phyloP scores from a whole-genome alignment of 2,329 filamentous ascomycete species.

The Leptographium lundbergii region DNA sequence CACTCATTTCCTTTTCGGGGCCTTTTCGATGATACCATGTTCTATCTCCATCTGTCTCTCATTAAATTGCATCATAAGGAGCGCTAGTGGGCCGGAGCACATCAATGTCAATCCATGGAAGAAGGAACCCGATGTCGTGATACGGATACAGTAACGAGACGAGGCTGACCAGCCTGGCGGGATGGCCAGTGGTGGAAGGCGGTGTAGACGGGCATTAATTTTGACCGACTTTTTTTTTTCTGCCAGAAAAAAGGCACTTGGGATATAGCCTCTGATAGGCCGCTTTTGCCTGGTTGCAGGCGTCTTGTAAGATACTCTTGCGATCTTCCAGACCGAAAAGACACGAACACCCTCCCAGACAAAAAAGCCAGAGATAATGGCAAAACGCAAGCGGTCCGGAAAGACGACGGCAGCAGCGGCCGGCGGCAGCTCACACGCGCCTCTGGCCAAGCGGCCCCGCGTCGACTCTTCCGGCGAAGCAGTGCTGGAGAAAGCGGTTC shows the following conservation, averaged over 20 bases:
- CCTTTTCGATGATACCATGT: neutral
- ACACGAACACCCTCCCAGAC: neutral
- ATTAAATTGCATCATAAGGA: neutral
- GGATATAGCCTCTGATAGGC: neutral
- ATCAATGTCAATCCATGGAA: neutral
- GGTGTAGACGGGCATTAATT: neutral
- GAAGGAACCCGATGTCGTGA: neutral
- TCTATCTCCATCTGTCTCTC: neutral
- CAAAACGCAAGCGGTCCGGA: slow-evolving; percentile 10
- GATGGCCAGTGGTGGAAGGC: neutral
- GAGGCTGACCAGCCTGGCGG: neutral
- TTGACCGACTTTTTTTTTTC: slow-evolving; percentile 4
- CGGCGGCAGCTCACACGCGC: neutral
- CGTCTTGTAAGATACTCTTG: neutral
- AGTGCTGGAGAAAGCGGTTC: neutral
- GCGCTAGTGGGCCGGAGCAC: neutral
- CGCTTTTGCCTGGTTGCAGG: no score
- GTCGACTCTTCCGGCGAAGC: neutral
- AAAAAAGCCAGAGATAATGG: slow-evolving; percentile 1
- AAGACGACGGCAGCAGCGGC: neutral
- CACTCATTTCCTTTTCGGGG: neutral
- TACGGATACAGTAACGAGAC: neutral
- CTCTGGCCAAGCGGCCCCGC: slow-evolving; percentile 8
- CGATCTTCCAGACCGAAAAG: neutral
- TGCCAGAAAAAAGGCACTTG: neutral